A percentile compares a stretch with the other conserved stretches of the same genome.
Evolutionary conservation across 345 rosid species (phyloP).

Genomic region (Linum tenue): DNA sequence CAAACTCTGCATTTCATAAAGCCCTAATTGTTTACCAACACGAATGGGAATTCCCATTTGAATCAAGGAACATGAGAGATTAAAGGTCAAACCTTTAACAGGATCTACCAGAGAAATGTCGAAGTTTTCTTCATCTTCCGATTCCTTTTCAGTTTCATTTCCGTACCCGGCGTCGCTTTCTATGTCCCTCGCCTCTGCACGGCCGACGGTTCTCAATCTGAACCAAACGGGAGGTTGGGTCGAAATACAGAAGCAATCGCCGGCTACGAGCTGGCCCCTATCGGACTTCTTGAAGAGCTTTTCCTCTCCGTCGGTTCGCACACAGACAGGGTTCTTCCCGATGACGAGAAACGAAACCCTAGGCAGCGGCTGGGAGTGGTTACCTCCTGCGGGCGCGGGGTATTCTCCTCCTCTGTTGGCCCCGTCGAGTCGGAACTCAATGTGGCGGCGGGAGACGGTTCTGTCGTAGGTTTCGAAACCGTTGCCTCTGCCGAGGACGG

Average conservation of each 20-base stretch:
- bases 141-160: slow-evolving; percentile 12
- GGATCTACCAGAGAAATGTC: slow-evolving; percentile 41
- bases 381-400: no score
- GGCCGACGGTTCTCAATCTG: slow-evolving; percentile 18
- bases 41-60: background rate
- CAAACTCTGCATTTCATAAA: slow-evolving; percentile 53
- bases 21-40: background rate
- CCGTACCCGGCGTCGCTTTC: slow-evolving; percentile 15
- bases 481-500: slow-evolving; percentile 49
- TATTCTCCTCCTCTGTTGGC: slow-evolving; percentile 5
- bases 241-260: slow-evolving; percentile 53
- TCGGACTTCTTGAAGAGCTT: slow-evolving; percentile 39
- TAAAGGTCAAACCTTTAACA: slow-evolving; percentile 42
- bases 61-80: background rate
- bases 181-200: no score
- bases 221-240: slow-evolving; percentile 51
- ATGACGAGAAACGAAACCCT: slow-evolving; percentile 49
- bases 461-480: slow-evolving; percentile 41
- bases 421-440: slow-evolving; percentile 24
- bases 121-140: slow-evolving; percentile 21
- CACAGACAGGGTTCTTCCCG: slow-evolving; percentile 72
- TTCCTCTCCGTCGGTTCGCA: slow-evolving; percentile 27
- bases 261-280: slow-evolving; percentile 36
- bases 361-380: slow-evolving; percentile 12
- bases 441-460: slow-evolving; percentile 60